phyloP scores from a whole-genome alignment of 345 rosid genomes.

The Ailanthus altissimus region DNA sequence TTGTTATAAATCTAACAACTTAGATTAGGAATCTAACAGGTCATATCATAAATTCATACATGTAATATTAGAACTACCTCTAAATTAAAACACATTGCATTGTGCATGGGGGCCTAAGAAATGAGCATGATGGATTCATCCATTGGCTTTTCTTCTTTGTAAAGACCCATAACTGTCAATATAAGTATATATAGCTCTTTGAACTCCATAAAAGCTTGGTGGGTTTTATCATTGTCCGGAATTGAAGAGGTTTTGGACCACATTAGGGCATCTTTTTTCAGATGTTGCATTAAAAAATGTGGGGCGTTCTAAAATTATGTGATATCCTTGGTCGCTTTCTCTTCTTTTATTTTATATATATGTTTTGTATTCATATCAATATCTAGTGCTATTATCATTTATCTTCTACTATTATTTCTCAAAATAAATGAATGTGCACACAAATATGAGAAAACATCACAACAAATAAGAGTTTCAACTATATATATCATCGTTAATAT shows the following conservation, averaged over 20 bases:
- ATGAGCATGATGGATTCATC: slow-evolving; percentile 25
- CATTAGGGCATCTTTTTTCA: slow-evolving; percentile 44
- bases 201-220: slow-evolving; percentile 43
- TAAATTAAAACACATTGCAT: slow-evolving; percentile 5
- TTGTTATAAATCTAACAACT: not conserved
- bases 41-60: too few species aligned
- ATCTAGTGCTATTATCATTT: not conserved
- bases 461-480: too few species aligned
- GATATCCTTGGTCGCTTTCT: slow-evolving; percentile 23
- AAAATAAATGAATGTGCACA: too few species aligned
- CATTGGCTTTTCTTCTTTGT: slow-evolving; percentile 25
- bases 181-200: slow-evolving; percentile 31
- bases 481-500: too few species aligned
- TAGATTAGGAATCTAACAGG: not conserved
- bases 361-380: not conserved
- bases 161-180: slow-evolving; percentile 37
- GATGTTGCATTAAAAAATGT: slow-evolving; percentile 41
- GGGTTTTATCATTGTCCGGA: slow-evolving; percentile 45
- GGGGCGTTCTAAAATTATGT: slow-evolving; percentile 32
- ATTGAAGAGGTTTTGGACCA: slow-evolving; percentile 48
- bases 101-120: slow-evolving; percentile 25
- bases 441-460: too few species aligned
- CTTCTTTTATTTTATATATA: not conserved
- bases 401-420: too few species aligned
- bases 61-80: too few species aligned